Percentiles rank a stretch among this genome's conserved stretches.
Conservation (phyloP, 202 grass and related monocot species). For the Hordeum pubiflorum region DNA sequence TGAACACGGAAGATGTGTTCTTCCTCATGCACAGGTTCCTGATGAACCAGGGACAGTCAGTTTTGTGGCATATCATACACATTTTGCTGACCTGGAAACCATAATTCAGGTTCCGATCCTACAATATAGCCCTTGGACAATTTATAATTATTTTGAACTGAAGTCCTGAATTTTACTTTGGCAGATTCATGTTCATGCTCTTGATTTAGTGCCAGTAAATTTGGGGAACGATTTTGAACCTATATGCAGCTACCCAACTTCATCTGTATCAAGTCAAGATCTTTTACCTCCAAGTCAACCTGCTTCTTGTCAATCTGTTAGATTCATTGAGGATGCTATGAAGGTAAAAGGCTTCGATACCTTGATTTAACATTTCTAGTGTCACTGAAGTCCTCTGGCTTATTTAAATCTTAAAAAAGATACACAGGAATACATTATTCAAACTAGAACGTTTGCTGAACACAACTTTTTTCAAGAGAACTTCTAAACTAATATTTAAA, state of each 20-base stretch:
- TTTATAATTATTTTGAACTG: background rate
- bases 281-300: conserved; percentile 1
- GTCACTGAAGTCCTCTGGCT: background rate
- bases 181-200: conserved; percentile 5
- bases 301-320: background rate
- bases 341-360: background rate
- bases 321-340: background rate
- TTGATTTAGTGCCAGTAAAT: conserved; percentile 1
- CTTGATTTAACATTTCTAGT: background rate
- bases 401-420: background rate
- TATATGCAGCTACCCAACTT: conserved; percentile 1
- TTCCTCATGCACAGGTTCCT: conserved; percentile 29
- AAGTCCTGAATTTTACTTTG: conserved; percentile 6
- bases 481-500: background rate
- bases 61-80: conserved; percentile 35
- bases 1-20: conserved; percentile 35
- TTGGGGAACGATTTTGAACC: background rate
- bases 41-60: conserved; percentile 15
- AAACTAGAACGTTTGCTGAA: background rate
- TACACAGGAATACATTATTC: background rate
- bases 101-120: conserved; percentile 12
- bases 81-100: conserved; percentile 21
- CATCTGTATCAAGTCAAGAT: background rate
- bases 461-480: background rate
- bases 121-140: background rate